Evolutionary conservation across 2,329 filamentous ascomycete genomes (phyloP).

Genomic region (Diplodia corticola): DNA sequence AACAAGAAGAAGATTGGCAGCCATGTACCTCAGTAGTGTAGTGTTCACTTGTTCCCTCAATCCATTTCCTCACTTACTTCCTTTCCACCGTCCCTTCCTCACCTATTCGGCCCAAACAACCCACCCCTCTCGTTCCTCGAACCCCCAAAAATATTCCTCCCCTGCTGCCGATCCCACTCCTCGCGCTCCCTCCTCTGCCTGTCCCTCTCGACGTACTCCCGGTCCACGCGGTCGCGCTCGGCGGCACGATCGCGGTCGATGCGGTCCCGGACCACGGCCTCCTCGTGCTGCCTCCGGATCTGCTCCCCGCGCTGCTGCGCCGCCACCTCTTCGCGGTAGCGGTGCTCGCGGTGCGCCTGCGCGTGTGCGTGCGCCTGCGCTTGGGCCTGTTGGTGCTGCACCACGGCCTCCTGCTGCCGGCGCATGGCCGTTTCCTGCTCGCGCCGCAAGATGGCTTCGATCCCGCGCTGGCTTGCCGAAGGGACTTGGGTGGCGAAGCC

Average conservation of each 20-base stretch:
- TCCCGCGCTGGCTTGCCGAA: conserved; percentile 12
- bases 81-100: not conserved
- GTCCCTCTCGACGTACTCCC: not conserved
- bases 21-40: not conserved
- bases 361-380: conserved; percentile 19
- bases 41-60: not conserved
- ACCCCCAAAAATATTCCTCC: conserved; percentile 15
- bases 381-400: conserved; percentile 12
- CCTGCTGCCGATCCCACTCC: conserved; percentile 2
- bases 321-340: conserved; percentile 12
- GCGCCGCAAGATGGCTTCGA: conserved; percentile 13
- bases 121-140: conserved; percentile 2
- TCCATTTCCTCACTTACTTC: not conserved
- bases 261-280: not conserved
- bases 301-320: conserved; percentile 10
- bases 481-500: not conserved
- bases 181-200: conserved; percentile 2
- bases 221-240: not conserved
- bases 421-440: conserved; percentile 1
- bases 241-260: not conserved
- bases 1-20: not conserved
- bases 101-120: conserved; percentile 3
- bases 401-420: conserved; percentile 3
- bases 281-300: not conserved
- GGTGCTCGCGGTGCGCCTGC: conserved; percentile 16